Evolutionary conservation across 495 filamentous ascomycete genomes (phyloP).

Genomic region (Margaritispora aquatica): DNA sequence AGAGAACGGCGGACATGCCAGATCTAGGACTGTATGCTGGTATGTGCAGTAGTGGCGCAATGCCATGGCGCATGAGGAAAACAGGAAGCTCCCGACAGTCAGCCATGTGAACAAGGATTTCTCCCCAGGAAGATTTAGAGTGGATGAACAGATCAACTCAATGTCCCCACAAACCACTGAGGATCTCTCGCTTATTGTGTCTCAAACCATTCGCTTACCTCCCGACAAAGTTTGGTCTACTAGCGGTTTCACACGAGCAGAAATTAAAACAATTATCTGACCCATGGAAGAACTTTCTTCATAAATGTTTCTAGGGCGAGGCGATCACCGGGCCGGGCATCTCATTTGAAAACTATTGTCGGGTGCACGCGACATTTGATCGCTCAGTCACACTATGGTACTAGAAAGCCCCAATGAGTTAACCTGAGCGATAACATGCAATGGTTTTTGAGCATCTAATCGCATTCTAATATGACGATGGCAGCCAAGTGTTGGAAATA

Average conservation of each 20-base stretch:
- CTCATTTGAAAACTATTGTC: no score
- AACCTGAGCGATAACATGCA: no score
- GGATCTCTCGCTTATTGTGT: background rate
- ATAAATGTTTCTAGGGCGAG: background rate
- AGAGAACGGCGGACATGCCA: background rate
- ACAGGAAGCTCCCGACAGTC: background rate
- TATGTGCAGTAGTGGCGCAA: background rate
- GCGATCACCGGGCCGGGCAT: no score
- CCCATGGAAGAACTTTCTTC: background rate
- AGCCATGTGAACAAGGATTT: background rate
- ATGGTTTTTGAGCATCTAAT: no score
- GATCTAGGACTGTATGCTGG: background rate
- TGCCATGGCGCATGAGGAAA: background rate
- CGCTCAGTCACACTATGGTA: no score
- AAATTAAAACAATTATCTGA: background rate
- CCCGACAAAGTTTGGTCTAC: background rate
- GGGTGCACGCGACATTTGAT: no score
- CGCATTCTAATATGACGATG: no score
- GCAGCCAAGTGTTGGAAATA: no score
- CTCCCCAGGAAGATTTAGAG: background rate
- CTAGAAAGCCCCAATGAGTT: no score
- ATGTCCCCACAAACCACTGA: background rate
- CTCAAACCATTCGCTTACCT: background rate
- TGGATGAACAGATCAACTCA: background rate
- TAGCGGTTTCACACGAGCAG: background rate